Base-by-base conservation (phyloP, 2,329 filamentous ascomycete genomes). In the Aspergillus alliaceus region DNA sequence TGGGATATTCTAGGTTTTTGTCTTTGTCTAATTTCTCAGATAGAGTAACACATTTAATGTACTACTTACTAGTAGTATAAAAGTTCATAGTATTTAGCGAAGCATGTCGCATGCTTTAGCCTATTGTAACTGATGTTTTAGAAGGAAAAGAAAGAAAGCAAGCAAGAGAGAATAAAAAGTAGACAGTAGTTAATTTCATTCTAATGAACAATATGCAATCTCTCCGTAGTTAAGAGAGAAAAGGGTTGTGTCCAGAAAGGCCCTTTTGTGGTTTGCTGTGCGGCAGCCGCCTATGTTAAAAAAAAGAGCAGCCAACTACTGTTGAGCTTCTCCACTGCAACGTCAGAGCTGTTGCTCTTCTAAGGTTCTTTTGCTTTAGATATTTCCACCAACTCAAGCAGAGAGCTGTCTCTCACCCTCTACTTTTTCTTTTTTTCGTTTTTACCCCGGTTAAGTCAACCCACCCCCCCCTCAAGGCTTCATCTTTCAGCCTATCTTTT, bases 331-430 rank as follows among this genome's bases (percentile, higher is more conserved):
- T 60, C 55, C 54, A 53, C 59, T 53, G 46, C 61, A 60, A 64
- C 59, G 57, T 64, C 63, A 62, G 57, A 62, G 56, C 47, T 60
- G 29, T 32, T 47, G n/a, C 35, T 53, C 27, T 37, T 51, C 51
- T 48, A 42, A 32, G 51, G 51, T 44, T 44, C 51, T 32, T 48
- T 47, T n/a, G 27, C 44, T 47, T 52, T 44, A 12, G 18, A 20
- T 37, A n/a, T 25, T 32, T 51, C 22, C 49, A 20, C 34, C 34
- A 37, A 18, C 49, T 14, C 18, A 24, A 50, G n/a, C 29, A 18
- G 47, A 50, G 44, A 27, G 24, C 44, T 47, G 11, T 27, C 32
- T n/a, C 15, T 24, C n/a, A 20, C 25, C 8, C 24, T 49, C 32
- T 27, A 12, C 27, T 22, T 53, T 20, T 49, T 54, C 22, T 44